A percentile compares a stretch with the other conserved stretches of the same genome.
Evolutionary conservation across 805 yeast species (phyloP).

Genomic region (Blastobotrys chiropterorum): DNA sequence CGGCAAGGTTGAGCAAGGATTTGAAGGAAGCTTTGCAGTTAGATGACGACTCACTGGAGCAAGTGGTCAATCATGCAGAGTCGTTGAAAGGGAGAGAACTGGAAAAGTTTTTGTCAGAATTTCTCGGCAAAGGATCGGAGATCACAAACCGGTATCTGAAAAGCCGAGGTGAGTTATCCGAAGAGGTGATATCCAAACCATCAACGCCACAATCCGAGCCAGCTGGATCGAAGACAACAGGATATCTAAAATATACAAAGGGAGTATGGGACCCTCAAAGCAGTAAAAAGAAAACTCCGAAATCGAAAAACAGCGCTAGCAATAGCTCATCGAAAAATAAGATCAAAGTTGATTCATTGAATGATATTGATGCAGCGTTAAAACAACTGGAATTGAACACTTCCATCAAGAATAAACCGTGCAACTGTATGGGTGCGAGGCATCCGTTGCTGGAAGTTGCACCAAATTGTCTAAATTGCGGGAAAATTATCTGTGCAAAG

Average conservation of each 20-base stretch:
- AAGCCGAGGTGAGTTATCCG: neutral
- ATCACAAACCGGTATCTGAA: neutral
- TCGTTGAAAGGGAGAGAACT: neutral
- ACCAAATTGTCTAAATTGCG: conserved; percentile 92
- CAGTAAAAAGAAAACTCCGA: conserved; percentile 1
- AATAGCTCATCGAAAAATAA: conserved; percentile 27
- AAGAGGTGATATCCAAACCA: too few relatives aligned
- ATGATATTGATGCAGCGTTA: conserved; percentile 61
- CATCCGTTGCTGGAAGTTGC: conserved; percentile 87
- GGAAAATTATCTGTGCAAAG: conserved; percentile 82
- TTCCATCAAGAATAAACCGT: conserved; percentile 29
- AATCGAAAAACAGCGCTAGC: neutral
- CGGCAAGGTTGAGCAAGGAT: neutral
- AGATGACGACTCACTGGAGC: conserved; percentile 3
- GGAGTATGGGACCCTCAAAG: conserved; percentile 6
- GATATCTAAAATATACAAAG: neutral
- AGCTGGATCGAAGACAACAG: conserved; percentile 1
- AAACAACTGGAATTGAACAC: conserved; percentile 41
- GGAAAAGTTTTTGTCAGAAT: neutral
- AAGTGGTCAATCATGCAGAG: conserved; percentile 3
- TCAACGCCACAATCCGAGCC: neutral
- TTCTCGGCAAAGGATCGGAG: conserved; percentile 3
- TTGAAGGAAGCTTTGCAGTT: neutral
- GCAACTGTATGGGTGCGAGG: conserved; percentile 80
- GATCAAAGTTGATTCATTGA: conserved; percentile 44